A percentile compares a stretch with the other conserved stretches of the same genome.
phyloP scores from a whole-genome alignment of 108 stramenopile genomes.

The Cyclotella baltica region DNA sequence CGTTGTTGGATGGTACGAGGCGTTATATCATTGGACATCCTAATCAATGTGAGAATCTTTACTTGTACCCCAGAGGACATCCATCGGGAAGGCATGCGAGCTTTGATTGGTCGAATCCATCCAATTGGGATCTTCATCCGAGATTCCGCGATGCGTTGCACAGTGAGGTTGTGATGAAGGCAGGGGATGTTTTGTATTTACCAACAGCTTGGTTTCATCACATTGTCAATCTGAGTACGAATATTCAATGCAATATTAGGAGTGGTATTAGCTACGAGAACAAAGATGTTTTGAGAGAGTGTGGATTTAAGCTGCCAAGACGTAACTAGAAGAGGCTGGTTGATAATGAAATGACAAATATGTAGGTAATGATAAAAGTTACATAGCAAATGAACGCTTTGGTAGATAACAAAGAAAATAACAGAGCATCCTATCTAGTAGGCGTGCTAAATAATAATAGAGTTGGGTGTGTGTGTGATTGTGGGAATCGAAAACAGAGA shows the following conservation, averaged over 20 bases:
- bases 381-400: too few species aligned
- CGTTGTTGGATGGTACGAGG: constrained; percentile 76
- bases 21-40: constrained; percentile 92
- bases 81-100: constrained; percentile 80
- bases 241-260: constrained; percentile 73
- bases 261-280: constrained; percentile 41
- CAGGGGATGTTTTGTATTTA: constrained; percentile 74
- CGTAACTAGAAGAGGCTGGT: too few species aligned
- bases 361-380: too few species aligned
- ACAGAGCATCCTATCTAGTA: too few species aligned
- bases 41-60: constrained; percentile 75
- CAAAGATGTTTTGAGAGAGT: constrained; percentile 17
- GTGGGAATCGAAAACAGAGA: too few species aligned
- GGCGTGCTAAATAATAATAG: too few species aligned
- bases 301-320: constrained; percentile 38
- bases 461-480: too few species aligned
- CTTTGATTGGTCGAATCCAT: constrained; percentile 87
- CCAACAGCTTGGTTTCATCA: constrained; percentile 79
- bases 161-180: constrained; percentile 65
- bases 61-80: constrained; percentile 80
- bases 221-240: constrained; percentile 63
- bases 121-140: constrained; percentile 77
- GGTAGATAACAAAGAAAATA: too few species aligned
- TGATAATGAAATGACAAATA: too few species aligned
- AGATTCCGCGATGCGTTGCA: constrained; percentile 58